A percentile compares a stretch with the other conserved stretches of the same genome.
phyloP scores from a whole-genome alignment of 768 basidiomycete species.

The Suillus ampliporus region DNA sequence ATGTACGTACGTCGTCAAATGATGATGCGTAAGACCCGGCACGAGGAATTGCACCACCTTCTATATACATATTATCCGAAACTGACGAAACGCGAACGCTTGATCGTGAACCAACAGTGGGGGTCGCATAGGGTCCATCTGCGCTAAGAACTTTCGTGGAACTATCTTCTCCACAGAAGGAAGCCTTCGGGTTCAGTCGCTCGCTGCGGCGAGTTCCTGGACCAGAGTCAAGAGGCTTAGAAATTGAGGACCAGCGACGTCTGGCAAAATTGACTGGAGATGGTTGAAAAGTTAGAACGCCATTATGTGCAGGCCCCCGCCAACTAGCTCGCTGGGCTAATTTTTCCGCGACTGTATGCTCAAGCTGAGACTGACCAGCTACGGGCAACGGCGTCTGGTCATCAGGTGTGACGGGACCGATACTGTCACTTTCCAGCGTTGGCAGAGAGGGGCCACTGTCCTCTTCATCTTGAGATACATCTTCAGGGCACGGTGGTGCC shows the following conservation, averaged over 20 bases:
- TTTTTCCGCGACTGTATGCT: constrained; percentile 9
- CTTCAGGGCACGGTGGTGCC: constrained; percentile 48
- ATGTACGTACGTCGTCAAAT: constrained; percentile 38
- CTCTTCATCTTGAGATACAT: constrained; percentile 38
- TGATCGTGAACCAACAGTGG: constrained; percentile 37
- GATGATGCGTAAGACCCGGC: constrained; percentile 31
- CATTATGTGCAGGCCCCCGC: constrained; percentile 29
- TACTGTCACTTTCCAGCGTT: constrained; percentile 52
- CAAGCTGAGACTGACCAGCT: constrained; percentile 35
- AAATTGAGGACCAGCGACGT: constrained; percentile 59
- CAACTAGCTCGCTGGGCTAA: constrained; percentile 5
- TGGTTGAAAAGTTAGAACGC: constrained; percentile 60
- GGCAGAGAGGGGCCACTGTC: constrained; percentile 38
- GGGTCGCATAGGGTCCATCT: constrained; percentile 2
- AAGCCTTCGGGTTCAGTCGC: constrained; percentile 38
- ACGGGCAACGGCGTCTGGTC: constrained; percentile 52
- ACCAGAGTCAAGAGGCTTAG: constrained; percentile 41
- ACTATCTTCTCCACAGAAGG: constrained; percentile 35
- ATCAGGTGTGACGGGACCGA: constrained; percentile 62
- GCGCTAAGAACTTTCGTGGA: constrained; percentile 14
- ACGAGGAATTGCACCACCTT: constrained; percentile 26
- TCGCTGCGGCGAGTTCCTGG: constrained; percentile 40
- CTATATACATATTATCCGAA: constrained; percentile 37
- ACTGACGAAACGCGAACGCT: constrained; percentile 38
- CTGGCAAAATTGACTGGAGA: constrained; percentile 68